A percentile compares a stretch with the other conserved stretches of the same genome.
Conservation (phyloP, 331 rosid species). For the Rhamnella rubrinervis region DNA sequence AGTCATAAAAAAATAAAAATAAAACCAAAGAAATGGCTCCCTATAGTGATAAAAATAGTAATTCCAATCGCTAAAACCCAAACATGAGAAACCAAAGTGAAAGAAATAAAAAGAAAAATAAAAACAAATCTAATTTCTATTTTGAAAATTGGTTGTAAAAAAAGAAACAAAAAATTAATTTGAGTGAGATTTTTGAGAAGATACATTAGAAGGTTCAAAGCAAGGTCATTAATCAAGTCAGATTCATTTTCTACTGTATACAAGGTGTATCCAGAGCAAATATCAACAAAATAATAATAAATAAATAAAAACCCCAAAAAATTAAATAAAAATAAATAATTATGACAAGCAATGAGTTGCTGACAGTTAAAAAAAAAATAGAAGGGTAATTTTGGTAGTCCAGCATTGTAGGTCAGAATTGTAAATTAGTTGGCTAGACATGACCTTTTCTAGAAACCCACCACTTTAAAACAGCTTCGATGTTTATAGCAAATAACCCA, state of each 20-base stretch:
- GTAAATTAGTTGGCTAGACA: slow-evolving; percentile 7
- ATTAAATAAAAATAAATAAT: too few relatives aligned
- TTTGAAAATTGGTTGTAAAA: neutral
- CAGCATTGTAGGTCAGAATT: neutral
- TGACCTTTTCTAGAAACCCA: slow-evolving; percentile 2
- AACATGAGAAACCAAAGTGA: neutral
- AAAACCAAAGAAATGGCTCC: neutral
- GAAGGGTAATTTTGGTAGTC: slow-evolving; percentile 5
- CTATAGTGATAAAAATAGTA: neutral
- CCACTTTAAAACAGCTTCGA: slow-evolving; percentile 5
- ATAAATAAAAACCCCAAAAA: too few relatives aligned
- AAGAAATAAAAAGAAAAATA: neutral
- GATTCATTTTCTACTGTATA: neutral
- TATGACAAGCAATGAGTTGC: neutral
- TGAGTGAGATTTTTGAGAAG: neutral
- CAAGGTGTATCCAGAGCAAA: neutral
- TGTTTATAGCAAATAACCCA: neutral
- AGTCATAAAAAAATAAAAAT: neutral
- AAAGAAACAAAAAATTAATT: neutral
- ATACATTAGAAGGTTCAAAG: neutral
- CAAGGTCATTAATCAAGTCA: neutral
- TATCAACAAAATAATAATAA: too few relatives aligned
- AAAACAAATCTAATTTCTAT: neutral
- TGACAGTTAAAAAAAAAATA: neutral
- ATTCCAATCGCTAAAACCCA: neutral